Base-by-base conservation (phyloP, 2,329 filamentous ascomycete genomes). In the Phyllosticta citrichinensis region DNA sequence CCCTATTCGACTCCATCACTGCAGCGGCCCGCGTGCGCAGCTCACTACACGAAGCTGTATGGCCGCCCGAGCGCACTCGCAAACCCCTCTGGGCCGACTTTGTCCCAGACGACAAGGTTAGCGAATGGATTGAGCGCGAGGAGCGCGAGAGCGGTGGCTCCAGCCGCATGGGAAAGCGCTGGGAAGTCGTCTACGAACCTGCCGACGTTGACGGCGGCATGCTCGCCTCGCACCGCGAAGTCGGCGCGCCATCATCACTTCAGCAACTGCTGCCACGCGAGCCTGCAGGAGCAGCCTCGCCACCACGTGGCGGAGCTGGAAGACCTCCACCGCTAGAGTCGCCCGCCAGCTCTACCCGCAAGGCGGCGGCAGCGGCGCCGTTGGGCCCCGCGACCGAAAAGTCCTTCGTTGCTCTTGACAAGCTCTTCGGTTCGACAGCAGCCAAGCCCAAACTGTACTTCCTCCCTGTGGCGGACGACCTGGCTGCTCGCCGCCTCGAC, bases 31-130 rank as follows among this genome's bases (percentile, higher is more conserved):
- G 90, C 22, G 91, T 89, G 9, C 87, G 93, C 56, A 81, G 84
- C 10, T 82, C 83, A 2, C 78, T 97, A 2, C 93, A 99, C 73
- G 83, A 85, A 62, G 82, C 82, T 22, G 82, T 91, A 40, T 97
- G 92, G 90, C 93, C 93, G 0, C 84, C 91, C 62, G 93, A 97
- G 75, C 85, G 87, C 62, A 89, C 87, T 66, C 83, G 94, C 33
- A 95, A 94, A 71, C 81, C 86, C 0, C 80, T 97, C 0, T 95
- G 87, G 83, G 89, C 90, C 3, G 94, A 99, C 71, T 97, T 94
- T 71, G 81, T 97, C 20, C 93, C 93, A 0, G 82, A 87, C 19
- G 85, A 90, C 25, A 83, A 85, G 64, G 81, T 95, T 3, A 72
- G 77, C 14, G 81, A 82, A 24, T 97, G 91, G 91, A 87, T 95